Evolutionary conservation across 1,139 yeast genomes (phyloP).

Genomic region (Scheffersomyces illinoinensis): DNA sequence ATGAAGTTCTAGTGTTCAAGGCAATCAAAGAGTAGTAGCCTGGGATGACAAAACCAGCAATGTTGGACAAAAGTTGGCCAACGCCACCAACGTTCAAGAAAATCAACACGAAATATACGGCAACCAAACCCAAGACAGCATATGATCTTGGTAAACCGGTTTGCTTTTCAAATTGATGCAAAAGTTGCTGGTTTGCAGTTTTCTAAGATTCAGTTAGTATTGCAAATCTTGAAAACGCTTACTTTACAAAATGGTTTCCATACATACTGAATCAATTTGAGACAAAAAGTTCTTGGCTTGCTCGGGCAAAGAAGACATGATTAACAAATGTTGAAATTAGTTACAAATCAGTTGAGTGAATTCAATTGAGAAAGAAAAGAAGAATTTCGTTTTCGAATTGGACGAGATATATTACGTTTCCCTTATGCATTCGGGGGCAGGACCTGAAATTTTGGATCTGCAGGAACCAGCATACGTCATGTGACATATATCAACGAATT

Average conservation of each 20-base stretch:
- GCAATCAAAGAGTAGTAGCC: slow-evolving; percentile 88
- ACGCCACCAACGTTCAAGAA: slow-evolving; percentile 91
- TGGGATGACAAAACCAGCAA: slow-evolving; percentile 89
- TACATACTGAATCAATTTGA: slow-evolving; percentile 32
- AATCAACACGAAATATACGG: slow-evolving; percentile 68
- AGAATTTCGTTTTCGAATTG: not conserved
- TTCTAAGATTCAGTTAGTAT: slow-evolving; percentile 23
- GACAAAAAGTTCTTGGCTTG: slow-evolving; percentile 28
- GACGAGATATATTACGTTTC: not conserved
- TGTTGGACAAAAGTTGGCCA: slow-evolving; percentile 89
- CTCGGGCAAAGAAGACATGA: slow-evolving; percentile 27
- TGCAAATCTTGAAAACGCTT: not conserved
- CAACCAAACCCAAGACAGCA: slow-evolving; percentile 67
- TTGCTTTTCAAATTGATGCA: slow-evolving; percentile 59
- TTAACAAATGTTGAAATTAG: not conserved
- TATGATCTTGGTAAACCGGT: slow-evolving; percentile 89
- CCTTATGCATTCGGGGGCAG: not conserved
- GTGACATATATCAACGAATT: not conserved
- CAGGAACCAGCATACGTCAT: not conserved
- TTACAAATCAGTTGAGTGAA: not conserved
- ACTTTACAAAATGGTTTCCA: not conserved
- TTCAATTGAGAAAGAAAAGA: not conserved
- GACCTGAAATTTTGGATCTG: not conserved
- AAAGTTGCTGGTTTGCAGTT: slow-evolving; percentile 39
- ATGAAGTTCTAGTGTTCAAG: slow-evolving; percentile 63